Base-by-base conservation (phyloP, 208 protist species). In the Crithidia bombi region DNA sequence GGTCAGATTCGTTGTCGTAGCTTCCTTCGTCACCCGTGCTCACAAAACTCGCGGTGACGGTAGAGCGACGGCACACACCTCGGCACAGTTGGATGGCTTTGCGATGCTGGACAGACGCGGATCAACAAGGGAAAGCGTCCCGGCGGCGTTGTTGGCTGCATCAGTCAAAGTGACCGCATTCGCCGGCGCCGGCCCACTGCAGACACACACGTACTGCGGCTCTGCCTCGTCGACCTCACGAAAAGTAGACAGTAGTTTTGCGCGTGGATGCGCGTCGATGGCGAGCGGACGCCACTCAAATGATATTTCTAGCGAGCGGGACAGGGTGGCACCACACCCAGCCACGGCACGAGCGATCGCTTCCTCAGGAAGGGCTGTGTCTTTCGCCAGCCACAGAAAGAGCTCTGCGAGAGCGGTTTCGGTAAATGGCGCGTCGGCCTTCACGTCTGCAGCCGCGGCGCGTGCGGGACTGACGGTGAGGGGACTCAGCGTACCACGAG, bases 191-290 rank as follows among this genome's bases (percentile, higher is more conserved):
- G 41, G 7, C 11, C 59, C 35, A 23, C 39, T 52, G 52, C 71
- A 77, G n/a, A 77, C 49, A 35, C 71, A 77, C 47, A 77, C 49
- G 35, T 77, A 77, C 30, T 49, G 64, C 35, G 32, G 33, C 23
- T 35, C 38, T 3, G 25, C 7, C 38, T 41, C 39, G n/a, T 56
- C 50, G 0, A 49, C 51, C 51, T 69, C 51, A 11, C 57, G 62
- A 17, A 43, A 12, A 0, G 30, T 46, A 23, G 61, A 26, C 28
- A 32, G 1, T 23, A 54, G 23, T 14, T 43, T 23, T 12, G 46
- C 30, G 61, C 23, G 61, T n/a, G 44, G 21, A 2, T 4, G 19
- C 15, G 4, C n/a, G 32, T 23, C 21, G 23, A 14, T 35, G 4
- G 15, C 3, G 19, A 2, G 5, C 11, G n/a, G 36, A 3, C 21